Percentiles rank a stretch among this genome's conserved stretches.
Conservation (phyloP, 805 yeast genomes). For the Saccharomycopsis oosterbeekiorum region DNA sequence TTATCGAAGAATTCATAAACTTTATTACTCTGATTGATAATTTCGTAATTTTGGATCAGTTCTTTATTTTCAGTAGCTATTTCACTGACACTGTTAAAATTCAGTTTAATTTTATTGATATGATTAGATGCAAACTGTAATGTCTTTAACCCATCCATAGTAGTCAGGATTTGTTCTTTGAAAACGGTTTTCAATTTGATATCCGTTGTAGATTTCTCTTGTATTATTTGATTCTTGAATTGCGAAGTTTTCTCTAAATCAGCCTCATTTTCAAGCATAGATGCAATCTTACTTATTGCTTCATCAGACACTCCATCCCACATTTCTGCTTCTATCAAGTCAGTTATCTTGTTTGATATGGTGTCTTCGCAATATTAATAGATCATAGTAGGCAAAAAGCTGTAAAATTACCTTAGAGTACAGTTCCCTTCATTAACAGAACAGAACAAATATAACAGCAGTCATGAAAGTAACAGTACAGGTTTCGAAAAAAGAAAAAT, state of each 20-base stretch:
- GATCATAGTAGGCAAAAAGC: too few relatives aligned
- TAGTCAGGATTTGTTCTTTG: conserved; percentile 50
- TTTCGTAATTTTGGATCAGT: conserved; percentile 55
- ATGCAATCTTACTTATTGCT: conserved; percentile 13
- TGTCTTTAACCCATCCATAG: conserved; percentile 35
- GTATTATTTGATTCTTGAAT: conserved; percentile 44
- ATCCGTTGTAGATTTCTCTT: conserved; percentile 70
- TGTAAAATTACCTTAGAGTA: too few relatives aligned
- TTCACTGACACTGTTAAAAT: conserved; percentile 34
- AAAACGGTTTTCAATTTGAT: conserved; percentile 63
- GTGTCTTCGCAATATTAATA: too few relatives aligned
- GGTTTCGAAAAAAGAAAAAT: too few relatives aligned
- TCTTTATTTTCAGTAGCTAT: conserved; percentile 47
- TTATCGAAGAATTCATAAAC: conserved; percentile 65
- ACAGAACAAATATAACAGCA: too few relatives aligned
- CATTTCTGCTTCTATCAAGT: background rate
- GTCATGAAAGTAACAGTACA: too few relatives aligned
- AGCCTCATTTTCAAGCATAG: conserved; percentile 23
- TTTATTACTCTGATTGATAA: conserved; percentile 56
- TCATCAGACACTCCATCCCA: conserved; percentile 5
- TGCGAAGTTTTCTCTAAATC: conserved; percentile 47
- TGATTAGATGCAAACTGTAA: conserved; percentile 34
- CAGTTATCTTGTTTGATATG: too few relatives aligned
- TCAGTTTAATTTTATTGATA: conserved; percentile 39
- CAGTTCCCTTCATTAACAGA: too few relatives aligned